Base-by-base conservation (phyloP, 371 early-diverging fungal species). In the Blakeslea trispora region DNA sequence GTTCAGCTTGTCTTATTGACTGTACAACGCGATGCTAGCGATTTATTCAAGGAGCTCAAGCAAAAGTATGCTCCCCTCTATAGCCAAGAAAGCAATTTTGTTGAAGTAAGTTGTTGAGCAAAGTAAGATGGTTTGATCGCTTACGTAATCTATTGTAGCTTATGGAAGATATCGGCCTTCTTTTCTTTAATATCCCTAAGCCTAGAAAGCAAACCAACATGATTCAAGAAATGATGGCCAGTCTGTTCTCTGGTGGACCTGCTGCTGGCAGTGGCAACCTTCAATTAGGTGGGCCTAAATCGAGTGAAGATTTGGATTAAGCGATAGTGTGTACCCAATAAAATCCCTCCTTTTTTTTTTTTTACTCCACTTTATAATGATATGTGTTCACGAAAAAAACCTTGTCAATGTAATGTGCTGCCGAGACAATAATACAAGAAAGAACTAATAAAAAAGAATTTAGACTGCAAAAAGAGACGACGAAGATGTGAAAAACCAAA, bases 211-310 rank as follows among this genome's bases (percentile, higher is more conserved):
- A 87, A 68, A 68, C 70, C 21, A 90, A 90, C 46, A 73, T 87
- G 67, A 66, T 90, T 58, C 82, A 82, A 40, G 91, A 91, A 57
- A 61, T 91, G 44, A 87, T 91, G 83, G 83, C 76, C 58, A 84
- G 82, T 61, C 64, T 90, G n/a, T 87, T 90, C 55, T 75, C 74
- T 45, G 81, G 75, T 14, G 64, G 64, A 19, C 4, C 23, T 10
- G 32, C 28, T 28, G 28, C 28, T 28, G 28, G 28, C 28, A 28
- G 45, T 10, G 51, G 50, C 23, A 50, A 31, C 23, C 64, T 48
- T 34, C 57, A 53, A 41, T 44, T 58, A 15, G 58, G 55, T 48
- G 48, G 46, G 23, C 23, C 55, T 39, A 55, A 55, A 18, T 14
- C 37, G 1, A 37, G 14, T 14, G 55, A 46, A 6, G 55, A 55